A percentile compares a stretch with the other conserved stretches of the same genome.
phyloP scores from a whole-genome alignment of 352 stramenopile species.

The Phytopythium aichiense region DNA sequence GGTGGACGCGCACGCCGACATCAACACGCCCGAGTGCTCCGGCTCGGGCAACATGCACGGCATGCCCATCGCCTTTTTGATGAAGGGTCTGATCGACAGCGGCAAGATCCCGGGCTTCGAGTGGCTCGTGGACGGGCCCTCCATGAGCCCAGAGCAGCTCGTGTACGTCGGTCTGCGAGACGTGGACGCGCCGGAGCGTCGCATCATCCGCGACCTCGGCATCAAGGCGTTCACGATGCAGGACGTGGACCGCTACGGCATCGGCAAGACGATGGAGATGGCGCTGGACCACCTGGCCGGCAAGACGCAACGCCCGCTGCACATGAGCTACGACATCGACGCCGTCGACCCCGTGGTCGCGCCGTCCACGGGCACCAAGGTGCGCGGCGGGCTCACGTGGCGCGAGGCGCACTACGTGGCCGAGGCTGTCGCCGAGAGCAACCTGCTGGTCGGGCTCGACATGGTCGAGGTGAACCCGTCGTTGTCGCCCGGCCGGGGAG shows the following conservation, averaged over 20 bases:
- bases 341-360: constrained; percentile 94
- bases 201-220: constrained; percentile 87
- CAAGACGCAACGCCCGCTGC: constrained; percentile 88
- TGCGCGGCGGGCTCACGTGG: constrained; percentile 95
- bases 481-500: constrained; percentile 84
- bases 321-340: constrained; percentile 98
- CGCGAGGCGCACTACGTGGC: constrained; percentile 96
- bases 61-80: constrained; percentile 96
- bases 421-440: constrained; percentile 91
- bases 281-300: constrained; percentile 91
- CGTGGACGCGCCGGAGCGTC: constrained; percentile 90
- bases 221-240: constrained; percentile 97
- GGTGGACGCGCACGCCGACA: constrained; percentile 97
- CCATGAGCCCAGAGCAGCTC: constrained; percentile 84
- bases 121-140: constrained; percentile 84
- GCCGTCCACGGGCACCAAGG: constrained; percentile 94
- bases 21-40: constrained; percentile 93
- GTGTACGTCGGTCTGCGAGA: constrained; percentile 96
- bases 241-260: constrained; percentile 95
- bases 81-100: constrained; percentile 88
- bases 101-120: constrained; percentile 92
- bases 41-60: constrained; percentile 97
- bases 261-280: constrained; percentile 96
- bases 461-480: constrained; percentile 96
- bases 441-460: constrained; percentile 85